Evolutionary conservation across 139 green algal species (phyloP), one percentile per base, ranked within the genome.

Genomic region (Asterochloris erici): DNA sequence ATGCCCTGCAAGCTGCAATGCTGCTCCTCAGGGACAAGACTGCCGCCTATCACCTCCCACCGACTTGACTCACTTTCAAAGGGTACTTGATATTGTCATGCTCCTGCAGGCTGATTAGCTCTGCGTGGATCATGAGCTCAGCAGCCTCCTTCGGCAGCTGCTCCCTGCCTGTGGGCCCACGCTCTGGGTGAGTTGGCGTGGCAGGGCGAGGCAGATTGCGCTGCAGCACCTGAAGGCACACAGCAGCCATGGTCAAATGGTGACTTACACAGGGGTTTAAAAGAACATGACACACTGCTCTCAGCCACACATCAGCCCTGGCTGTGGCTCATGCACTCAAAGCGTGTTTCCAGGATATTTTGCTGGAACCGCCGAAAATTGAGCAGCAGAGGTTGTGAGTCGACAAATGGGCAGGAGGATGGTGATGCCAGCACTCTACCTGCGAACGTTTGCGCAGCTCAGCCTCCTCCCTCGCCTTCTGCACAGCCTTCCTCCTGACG

Each of bases 21-120:
- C 27, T n/a, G 19, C 54, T 54, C 38, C 38, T 6, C 38, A 10
- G 38, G 38, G 38, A 6, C 38, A 54, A 54, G 38, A 54, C 38
- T 54, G 38, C 38, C 2, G 38, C 38, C 38, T 54, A 54, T 54
- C 38, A 54, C 6, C 38, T 54, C 38, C 38, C 38, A 54, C 4
- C 38, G 38, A 54, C 38, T 54, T 54, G 38, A 54, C 38, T 54
- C 21, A 80, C 85, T 68, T 85, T 86, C 23, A 89, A 23, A 0
- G 94, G 94, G 85, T 95, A 93, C 74, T 91, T 91, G 24, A 79
- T 82, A 1, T 87, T 86, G 61, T 98, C 95, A 77, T 95, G 91
- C 28, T 85, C 38, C 70, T 97, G 79, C 63, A 98, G 85, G 24
- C 82, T 68, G 14, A 81, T 38, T 84, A 96, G 68, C 90, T 97